Conservation (phyloP, 176 grass and related monocot genomes). For the Coix lacrymajobi region DNA sequence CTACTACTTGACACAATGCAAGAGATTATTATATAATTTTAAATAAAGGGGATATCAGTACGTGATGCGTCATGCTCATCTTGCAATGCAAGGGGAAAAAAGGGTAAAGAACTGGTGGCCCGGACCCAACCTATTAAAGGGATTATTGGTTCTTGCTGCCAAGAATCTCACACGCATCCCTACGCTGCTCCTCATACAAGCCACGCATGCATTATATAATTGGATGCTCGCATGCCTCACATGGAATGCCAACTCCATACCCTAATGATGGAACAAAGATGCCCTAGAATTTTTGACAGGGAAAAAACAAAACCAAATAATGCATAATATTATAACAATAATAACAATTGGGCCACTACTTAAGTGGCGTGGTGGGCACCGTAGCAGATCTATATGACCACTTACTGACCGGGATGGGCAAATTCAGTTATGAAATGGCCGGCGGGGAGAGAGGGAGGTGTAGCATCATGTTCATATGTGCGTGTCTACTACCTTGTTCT, state of each 20-base stretch:
- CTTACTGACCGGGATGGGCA: too few species aligned
- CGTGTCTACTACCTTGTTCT: constrained; percentile 3
- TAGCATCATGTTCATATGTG: not conserved
- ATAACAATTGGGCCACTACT: not conserved
- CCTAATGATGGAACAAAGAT: constrained; percentile 58
- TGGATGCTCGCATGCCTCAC: constrained; percentile 45
- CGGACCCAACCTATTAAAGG: constrained; percentile 10
- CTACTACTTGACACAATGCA: constrained; percentile 24
- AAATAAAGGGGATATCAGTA: not conserved
- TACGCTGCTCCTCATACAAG: constrained; percentile 33
- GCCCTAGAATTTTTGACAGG: constrained; percentile 15
- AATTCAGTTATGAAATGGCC: constrained; percentile 16
- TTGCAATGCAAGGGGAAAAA: constrained; percentile 28
- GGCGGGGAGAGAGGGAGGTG: not conserved
- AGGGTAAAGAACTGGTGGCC: not conserved
- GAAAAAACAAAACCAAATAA: not conserved
- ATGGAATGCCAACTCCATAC: constrained; percentile 62
- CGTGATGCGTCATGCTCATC: constrained; percentile 30
- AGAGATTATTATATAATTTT: not conserved
- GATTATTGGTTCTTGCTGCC: constrained; percentile 38
- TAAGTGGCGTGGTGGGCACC: not conserved
- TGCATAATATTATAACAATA: not conserved
- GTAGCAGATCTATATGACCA: constrained; percentile 32
- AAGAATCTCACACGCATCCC: constrained; percentile 66
- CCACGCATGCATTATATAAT: constrained; percentile 28